A percentile compares a stretch with the other conserved stretches of the same genome.
These are phyloP conservation scores for Pseudogymnoascus sp. DNA, from an alignment of 2,329 filamentous ascomycete species.

Conservation along the genomic window DNA sequence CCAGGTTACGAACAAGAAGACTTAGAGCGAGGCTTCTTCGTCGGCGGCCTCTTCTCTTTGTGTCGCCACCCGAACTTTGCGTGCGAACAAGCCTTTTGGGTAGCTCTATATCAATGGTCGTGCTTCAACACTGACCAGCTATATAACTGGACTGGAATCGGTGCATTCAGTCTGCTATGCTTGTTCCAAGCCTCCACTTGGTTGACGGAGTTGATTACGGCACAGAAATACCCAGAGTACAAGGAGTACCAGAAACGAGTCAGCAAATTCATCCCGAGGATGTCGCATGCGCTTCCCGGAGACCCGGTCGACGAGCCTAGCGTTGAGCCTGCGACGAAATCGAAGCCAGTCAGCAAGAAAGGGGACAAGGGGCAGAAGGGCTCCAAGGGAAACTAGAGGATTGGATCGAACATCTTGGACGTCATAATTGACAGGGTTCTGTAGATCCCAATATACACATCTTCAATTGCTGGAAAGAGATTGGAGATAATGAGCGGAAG, in stretches of 20 bases:
- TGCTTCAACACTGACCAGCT: slow-evolving; percentile 63
- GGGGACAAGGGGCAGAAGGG: slow-evolving; percentile 6
- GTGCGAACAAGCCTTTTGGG: slow-evolving; percentile 86
- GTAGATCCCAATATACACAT: slow-evolving; percentile 3
- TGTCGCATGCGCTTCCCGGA: slow-evolving; percentile 10
- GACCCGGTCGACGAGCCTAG: background rate
- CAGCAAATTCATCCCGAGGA: slow-evolving; percentile 67
- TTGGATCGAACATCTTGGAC: background rate
- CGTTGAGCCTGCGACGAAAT: background rate
- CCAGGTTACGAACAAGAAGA: slow-evolving; percentile 58
- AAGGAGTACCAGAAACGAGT: slow-evolving; percentile 73
- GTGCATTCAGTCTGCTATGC: slow-evolving; percentile 59
- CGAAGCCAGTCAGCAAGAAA: background rate
- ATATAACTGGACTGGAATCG: slow-evolving; percentile 71
- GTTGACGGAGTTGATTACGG: slow-evolving; percentile 75
- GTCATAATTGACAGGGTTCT: slow-evolving; percentile 6
- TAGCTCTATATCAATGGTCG: slow-evolving; percentile 79
- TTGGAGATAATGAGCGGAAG: background rate
- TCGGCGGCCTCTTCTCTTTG: slow-evolving; percentile 76
- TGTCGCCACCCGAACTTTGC: slow-evolving; percentile 93
- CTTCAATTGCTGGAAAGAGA: background rate
- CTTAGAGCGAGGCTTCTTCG: slow-evolving; percentile 82
- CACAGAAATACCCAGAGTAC: slow-evolving; percentile 83
- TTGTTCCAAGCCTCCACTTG: slow-evolving; percentile 86
- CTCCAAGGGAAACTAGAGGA: slow-evolving; percentile 4